These are phyloP conservation scores for Parmelia sp. DNA, from an alignment of 495 filamentous ascomycete genomes.

Conservation along the genomic window DNA sequence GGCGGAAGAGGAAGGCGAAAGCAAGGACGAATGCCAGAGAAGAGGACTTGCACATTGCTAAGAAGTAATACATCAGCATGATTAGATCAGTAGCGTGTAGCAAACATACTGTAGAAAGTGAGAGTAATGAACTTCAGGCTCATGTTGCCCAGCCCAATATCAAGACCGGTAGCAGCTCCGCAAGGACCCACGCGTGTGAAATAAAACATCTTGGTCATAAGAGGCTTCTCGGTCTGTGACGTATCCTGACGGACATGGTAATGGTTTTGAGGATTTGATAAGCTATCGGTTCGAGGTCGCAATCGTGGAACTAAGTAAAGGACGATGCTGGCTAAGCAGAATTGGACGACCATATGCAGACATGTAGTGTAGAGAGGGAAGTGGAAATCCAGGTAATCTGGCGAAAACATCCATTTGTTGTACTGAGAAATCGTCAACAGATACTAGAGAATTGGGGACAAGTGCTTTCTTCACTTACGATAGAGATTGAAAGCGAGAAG, in stretches of 20 bases:
- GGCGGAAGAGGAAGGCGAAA: slow-evolving; percentile 91
- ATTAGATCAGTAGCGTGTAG: too few relatives aligned
- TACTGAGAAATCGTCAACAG: slow-evolving; percentile 51
- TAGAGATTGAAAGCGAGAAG: slow-evolving; percentile 89
- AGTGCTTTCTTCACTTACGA: slow-evolving; percentile 56
- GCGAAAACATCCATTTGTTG: slow-evolving; percentile 99
- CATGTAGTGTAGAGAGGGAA: slow-evolving; percentile 95
- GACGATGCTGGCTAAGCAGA: slow-evolving; percentile 70
- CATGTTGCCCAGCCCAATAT: slow-evolving; percentile 95
- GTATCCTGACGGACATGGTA: slow-evolving; percentile 42
- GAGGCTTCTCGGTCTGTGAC: slow-evolving; percentile 53
- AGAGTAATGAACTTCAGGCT: slow-evolving; percentile 91
- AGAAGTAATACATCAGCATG: neutral
- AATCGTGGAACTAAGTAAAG: slow-evolving; percentile 79
- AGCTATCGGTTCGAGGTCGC: slow-evolving; percentile 55
- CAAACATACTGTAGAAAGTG: slow-evolving; percentile 81
- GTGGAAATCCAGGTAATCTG: slow-evolving; percentile 77
- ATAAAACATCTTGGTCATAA: slow-evolving; percentile 93
- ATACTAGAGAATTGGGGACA: neutral
- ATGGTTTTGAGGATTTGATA: slow-evolving; percentile 37
- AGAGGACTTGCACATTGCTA: slow-evolving; percentile 98
- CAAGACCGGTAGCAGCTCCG: slow-evolving; percentile 85
- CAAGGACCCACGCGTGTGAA: slow-evolving; percentile 88
- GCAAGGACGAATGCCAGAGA: slow-evolving; percentile 89
- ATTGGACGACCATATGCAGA: slow-evolving; percentile 94